These are phyloP conservation scores for Poa pratensis DNA, from an alignment of 176 grass and related monocot genomes.

Conservation along the genomic window DNA sequence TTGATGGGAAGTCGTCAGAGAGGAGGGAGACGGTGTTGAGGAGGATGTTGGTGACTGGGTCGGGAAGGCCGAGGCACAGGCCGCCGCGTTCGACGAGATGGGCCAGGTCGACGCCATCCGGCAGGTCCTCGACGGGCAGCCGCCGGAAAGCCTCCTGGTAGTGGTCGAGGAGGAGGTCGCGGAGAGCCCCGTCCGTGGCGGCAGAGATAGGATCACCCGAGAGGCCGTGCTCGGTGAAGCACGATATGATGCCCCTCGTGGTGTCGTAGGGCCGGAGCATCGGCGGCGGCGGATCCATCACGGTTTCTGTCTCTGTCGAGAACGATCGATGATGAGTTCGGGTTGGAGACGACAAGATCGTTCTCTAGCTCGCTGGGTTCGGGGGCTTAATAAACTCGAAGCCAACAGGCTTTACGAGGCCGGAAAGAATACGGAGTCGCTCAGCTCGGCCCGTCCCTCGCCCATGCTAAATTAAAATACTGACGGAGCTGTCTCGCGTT, in stretches of 20 bases:
- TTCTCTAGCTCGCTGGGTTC: no score
- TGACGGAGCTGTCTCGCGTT: no score
- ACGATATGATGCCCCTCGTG: background rate
- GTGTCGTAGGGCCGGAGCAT: background rate
- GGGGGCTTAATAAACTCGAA: no score
- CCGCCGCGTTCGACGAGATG: background rate
- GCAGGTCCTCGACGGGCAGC: background rate
- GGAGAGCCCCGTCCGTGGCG: background rate
- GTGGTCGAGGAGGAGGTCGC: background rate
- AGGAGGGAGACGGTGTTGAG: background rate
- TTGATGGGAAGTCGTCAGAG: background rate
- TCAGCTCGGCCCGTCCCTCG: no score
- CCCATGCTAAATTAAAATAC: no score
- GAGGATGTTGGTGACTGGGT: background rate
- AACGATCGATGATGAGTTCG: no score
- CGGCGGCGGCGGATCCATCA: background rate
- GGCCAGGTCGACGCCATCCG: background rate
- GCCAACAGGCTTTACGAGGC: no score
- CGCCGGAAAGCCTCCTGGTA: background rate
- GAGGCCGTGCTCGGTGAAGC: background rate
- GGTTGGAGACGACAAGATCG: no score
- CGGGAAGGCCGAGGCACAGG: background rate
- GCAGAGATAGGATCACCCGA: background rate
- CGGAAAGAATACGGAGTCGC: no score
- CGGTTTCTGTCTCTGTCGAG: no score